These are phyloP conservation scores for Aspergillus taichungensis DNA, from an alignment of 495 filamentous ascomycete genomes.

Conservation along the genomic window DNA sequence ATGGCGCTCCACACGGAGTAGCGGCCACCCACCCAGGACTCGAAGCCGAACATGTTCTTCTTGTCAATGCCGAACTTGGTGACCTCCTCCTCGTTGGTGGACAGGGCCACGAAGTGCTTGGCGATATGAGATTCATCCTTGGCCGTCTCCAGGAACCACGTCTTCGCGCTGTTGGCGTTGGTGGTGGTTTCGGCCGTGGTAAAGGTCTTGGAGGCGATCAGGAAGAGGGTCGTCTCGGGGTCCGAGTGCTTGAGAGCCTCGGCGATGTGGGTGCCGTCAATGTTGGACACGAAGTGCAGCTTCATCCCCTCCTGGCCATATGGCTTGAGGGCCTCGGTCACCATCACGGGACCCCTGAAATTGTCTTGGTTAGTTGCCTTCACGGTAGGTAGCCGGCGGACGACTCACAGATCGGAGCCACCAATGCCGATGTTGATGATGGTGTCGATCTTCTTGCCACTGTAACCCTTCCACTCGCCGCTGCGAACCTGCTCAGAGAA, in stretches of 20 bases:
- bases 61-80: conserved; percentile 96
- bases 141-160: conserved; percentile 86
- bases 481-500: conserved; percentile 91
- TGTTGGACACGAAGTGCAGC: conserved; percentile 98
- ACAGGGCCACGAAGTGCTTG: conserved; percentile 98
- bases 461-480: conserved; percentile 96
- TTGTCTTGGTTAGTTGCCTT: neutral
- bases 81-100: conserved; percentile 90
- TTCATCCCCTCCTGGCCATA: conserved; percentile 79
- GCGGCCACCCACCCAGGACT: conserved; percentile 94
- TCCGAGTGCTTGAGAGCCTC: conserved; percentile 84
- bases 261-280: conserved; percentile 95
- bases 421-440: conserved; percentile 98
- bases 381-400: neutral
- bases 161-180: conserved; percentile 93
- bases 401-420: conserved; percentile 86
- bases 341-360: conserved; percentile 89
- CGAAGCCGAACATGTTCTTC: conserved; percentile 99
- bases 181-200: conserved; percentile 95
- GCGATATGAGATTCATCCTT: conserved; percentile 71
- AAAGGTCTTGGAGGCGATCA: conserved; percentile 98
- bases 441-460: conserved; percentile 93
- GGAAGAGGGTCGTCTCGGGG: conserved; percentile 94
- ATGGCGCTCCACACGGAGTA: conserved; percentile 99
- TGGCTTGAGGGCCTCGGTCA: conserved; percentile 90